Conservation (phyloP, 331 rosid genomes). For the Quercus tomentella region DNA sequence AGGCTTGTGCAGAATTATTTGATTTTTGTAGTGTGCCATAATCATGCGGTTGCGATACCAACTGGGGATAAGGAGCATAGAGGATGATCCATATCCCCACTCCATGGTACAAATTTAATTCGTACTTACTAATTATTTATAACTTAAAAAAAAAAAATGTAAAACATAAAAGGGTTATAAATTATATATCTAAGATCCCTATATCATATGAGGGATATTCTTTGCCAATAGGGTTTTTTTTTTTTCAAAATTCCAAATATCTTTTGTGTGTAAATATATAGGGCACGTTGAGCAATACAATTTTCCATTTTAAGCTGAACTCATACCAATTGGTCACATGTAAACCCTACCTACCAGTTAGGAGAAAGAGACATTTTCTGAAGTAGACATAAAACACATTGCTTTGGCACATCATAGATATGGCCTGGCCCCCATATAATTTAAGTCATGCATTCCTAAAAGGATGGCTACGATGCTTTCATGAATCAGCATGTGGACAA, state of each 20-base stretch:
- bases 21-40: too few species aligned
- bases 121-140: not conserved
- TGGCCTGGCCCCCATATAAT: slow-evolving; percentile 14
- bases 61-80: too few species aligned
- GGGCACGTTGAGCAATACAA: slow-evolving; percentile 22
- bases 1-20: too few species aligned
- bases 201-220: not conserved
- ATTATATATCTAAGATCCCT: too few species aligned
- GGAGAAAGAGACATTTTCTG: slow-evolving; percentile 30
- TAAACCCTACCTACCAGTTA: slow-evolving; percentile 25
- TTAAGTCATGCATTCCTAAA: not conserved
- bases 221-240: not conserved
- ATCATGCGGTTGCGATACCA: too few species aligned
- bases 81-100: too few species aligned
- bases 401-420: slow-evolving; percentile 35
- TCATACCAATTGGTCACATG: slow-evolving; percentile 48
- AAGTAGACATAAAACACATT: slow-evolving; percentile 35
- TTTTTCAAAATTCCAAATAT: not conserved
- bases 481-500: not conserved
- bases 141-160: not conserved
- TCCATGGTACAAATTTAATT: not conserved
- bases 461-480: not conserved
- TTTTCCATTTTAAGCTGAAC: slow-evolving; percentile 53
- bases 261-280: not conserved
- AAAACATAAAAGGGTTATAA: too few species aligned